phyloP scores from a whole-genome alignment of 176 grass and related monocot genomes.

The Raddia distichophylla region DNA sequence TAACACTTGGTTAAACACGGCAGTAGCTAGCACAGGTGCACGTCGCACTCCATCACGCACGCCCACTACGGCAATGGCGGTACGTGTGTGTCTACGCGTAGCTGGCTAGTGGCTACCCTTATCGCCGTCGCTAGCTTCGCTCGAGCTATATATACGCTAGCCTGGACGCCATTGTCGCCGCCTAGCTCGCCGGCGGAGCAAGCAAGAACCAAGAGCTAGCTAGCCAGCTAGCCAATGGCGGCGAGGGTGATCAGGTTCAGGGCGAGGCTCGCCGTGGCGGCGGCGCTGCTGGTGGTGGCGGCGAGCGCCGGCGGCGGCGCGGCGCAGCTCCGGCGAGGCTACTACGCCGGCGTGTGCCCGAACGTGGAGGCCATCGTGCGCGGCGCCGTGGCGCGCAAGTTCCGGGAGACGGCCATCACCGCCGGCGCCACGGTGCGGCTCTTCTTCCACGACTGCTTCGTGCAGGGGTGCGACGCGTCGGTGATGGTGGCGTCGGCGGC shows the following conservation, averaged over 20 bases:
- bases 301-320: neutral
- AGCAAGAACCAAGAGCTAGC: neutral
- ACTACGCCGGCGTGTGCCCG: slow-evolving; percentile 58
- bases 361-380: slow-evolving; percentile 59
- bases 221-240: no score
- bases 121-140: neutral
- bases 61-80: neutral
- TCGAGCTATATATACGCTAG: neutral
- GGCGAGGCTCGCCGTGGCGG: neutral
- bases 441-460: slow-evolving; percentile 75
- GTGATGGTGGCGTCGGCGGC: slow-evolving; percentile 53
- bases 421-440: slow-evolving; percentile 56
- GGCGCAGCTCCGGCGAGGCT: slow-evolving; percentile 39
- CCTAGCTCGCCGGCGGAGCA: no score
- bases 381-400: slow-evolving; percentile 39
- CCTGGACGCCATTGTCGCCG: neutral
- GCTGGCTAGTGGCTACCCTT: neutral
- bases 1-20: no score
- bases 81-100: no score
- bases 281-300: neutral
- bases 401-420: slow-evolving; percentile 38
- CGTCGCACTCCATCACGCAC: neutral
- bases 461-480: slow-evolving; percentile 70
- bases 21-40: no score
- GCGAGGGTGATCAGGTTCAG: neutral